Evolutionary conservation across 73 alveolate species (phyloP).

Genomic region (Diophrys appendiculata): DNA sequence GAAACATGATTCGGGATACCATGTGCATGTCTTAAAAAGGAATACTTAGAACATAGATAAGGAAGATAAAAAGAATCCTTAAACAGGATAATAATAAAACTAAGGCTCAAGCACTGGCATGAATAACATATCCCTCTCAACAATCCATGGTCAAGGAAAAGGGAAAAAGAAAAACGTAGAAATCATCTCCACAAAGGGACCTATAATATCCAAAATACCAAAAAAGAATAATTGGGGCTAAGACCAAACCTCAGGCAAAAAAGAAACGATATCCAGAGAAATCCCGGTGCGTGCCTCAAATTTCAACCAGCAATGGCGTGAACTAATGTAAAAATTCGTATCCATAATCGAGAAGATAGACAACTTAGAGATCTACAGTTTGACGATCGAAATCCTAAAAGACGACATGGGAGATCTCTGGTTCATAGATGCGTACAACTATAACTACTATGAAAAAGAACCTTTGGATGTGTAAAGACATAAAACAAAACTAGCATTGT

Average conservation of each 20-base stretch:
- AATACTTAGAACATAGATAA: constrained; percentile 1
- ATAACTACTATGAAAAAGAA: no score
- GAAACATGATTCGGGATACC: background rate
- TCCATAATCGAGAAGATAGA: background rate
- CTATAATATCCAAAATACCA: background rate
- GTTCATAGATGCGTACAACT: constrained; percentile 38
- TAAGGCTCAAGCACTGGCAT: background rate
- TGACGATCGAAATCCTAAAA: constrained; percentile 20
- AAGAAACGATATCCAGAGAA: background rate
- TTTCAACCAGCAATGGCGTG: constrained; percentile 33
- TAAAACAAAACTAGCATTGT: no score
- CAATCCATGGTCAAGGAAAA: background rate
- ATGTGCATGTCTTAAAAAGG: constrained; percentile 40
- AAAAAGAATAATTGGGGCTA: background rate
- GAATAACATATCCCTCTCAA: background rate
- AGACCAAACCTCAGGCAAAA: no score
- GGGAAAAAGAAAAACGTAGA: background rate
- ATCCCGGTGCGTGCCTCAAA: background rate
- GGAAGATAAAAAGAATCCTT: background rate
- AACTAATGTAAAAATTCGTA: constrained; percentile 2
- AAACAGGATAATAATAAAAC: no score
- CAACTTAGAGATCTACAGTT: background rate
- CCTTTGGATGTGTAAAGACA: no score
- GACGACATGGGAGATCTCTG: constrained; percentile 44
- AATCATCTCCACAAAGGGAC: background rate